phyloP scores from a whole-genome alignment of 2,329 filamentous ascomycete species.

The Orbilia quercus region DNA sequence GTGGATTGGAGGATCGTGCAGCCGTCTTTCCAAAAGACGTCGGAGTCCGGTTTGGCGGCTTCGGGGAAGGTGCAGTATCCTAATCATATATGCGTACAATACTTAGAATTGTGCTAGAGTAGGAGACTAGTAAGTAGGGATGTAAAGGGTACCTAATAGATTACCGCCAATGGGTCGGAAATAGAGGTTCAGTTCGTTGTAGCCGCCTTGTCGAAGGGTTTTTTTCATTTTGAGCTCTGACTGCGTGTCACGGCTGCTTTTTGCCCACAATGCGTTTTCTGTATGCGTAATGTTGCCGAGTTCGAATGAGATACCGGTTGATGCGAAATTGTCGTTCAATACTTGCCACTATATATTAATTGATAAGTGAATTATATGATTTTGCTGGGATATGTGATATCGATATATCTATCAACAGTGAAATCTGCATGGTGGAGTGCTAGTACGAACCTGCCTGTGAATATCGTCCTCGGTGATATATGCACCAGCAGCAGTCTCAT shows the following conservation, averaged over 20 bases:
- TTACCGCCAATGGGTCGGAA: constrained; percentile 22
- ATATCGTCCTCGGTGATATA: constrained; percentile 36
- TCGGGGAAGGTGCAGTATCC: constrained; percentile 46
- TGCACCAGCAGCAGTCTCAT: constrained; percentile 1
- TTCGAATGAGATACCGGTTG: constrained; percentile 23
- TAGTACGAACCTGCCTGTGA: constrained; percentile 21
- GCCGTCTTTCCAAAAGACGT: constrained; percentile 36
- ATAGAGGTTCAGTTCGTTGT: constrained; percentile 32
- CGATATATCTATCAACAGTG: no score
- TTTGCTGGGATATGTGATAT: no score
- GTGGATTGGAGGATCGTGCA: constrained; percentile 39
- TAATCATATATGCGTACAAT: neutral
- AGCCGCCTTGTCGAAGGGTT: constrained; percentile 16
- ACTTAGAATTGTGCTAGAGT: constrained; percentile 1
- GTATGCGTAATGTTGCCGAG: constrained; percentile 22
- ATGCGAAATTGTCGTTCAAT: constrained; percentile 31
- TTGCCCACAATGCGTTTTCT: constrained; percentile 22
- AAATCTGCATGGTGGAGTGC: no score
- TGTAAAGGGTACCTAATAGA: constrained; percentile 23
- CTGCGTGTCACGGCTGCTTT: neutral
- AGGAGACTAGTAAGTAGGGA: neutral
- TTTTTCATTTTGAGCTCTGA: constrained; percentile 20
- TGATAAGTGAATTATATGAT: no score
- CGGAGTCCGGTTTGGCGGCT: neutral
- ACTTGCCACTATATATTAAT: constrained; percentile 17